These are phyloP conservation scores for Didymella pomorum DNA, from an alignment of 2,329 filamentous ascomycete genomes.

Conservation along the genomic window DNA sequence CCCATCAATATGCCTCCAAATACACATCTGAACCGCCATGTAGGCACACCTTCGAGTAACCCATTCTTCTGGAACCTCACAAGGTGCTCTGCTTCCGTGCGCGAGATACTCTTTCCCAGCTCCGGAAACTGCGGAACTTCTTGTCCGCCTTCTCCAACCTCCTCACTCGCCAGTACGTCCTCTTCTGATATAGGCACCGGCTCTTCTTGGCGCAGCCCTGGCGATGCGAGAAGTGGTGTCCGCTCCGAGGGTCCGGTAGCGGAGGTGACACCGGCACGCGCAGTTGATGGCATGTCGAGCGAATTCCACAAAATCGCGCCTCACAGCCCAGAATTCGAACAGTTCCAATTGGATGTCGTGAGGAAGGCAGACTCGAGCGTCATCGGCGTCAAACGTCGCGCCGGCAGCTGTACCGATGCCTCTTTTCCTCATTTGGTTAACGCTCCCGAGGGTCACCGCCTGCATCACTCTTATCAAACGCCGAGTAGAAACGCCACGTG, in stretches of 20 bases:
- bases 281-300: constrained; percentile 9
- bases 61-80: constrained; percentile 43
- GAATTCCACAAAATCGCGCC: too few species aligned
- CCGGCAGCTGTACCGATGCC: constrained; percentile 13
- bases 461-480: constrained; percentile 4
- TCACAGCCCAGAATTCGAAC: too few species aligned
- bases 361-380: constrained; percentile 5
- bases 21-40: constrained; percentile 47
- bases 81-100: constrained; percentile 31
- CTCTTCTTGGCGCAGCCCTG: constrained; percentile 23
- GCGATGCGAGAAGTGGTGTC: constrained; percentile 43
- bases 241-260: constrained; percentile 35
- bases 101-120: constrained; percentile 30
- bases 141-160: constrained; percentile 34
- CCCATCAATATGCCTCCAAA: constrained; percentile 49
- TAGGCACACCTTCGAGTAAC: constrained; percentile 44
- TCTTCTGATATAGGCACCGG: constrained; percentile 35
- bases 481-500: constrained; percentile 6
- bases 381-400: constrained; percentile 8
- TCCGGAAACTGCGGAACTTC: constrained; percentile 34
- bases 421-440: background rate
- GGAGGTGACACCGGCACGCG: constrained; percentile 7
- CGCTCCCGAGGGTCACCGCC: constrained; percentile 11
- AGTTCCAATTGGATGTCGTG: background rate
- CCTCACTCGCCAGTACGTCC: constrained; percentile 31